These are phyloP conservation scores for Helichrysum umbraculigerum DNA, from an alignment of 129 eudicot genomes.

Conservation along the genomic window DNA sequence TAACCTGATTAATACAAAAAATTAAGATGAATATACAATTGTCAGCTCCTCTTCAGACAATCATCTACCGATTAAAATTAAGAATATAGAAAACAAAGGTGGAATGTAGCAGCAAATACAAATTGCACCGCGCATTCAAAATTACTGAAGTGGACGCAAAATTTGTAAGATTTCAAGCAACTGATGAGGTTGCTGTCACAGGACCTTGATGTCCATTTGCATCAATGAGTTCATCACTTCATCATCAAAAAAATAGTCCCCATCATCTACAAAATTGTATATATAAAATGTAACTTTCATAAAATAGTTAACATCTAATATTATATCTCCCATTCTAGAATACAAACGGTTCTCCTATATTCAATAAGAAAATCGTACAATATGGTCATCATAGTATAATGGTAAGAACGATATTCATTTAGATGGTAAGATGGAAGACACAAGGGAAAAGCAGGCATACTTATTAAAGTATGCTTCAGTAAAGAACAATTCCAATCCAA, in stretches of 20 bases:
- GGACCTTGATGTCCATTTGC: slow-evolving; percentile 70
- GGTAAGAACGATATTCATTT: too few relatives aligned
- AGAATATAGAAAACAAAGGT: too few relatives aligned
- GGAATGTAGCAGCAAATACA: neutral
- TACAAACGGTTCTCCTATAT: too few relatives aligned
- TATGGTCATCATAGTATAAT: too few relatives aligned
- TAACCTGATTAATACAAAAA: too few relatives aligned
- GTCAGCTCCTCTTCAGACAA: too few relatives aligned
- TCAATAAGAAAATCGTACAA: too few relatives aligned
- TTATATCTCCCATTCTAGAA: too few relatives aligned
- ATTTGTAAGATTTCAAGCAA: slow-evolving; percentile 70
- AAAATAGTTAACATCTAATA: neutral
- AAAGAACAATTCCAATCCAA: neutral
- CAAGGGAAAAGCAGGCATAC: too few relatives aligned
- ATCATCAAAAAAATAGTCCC: slow-evolving; percentile 85
- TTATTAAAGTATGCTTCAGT: too few relatives aligned
- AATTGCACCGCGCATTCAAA: slow-evolving; percentile 46
- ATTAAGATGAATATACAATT: too few relatives aligned
- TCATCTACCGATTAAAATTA: too few relatives aligned
- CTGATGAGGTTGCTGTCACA: slow-evolving; percentile 75
- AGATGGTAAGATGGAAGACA: neutral
- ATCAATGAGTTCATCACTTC: slow-evolving; percentile 69
- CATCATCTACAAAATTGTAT: slow-evolving; percentile 58
- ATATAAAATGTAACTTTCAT: neutral
- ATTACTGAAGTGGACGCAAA: slow-evolving; percentile 60